phyloP scores from a whole-genome alignment of 31 red algal species.

The Asparagopsis taxiformis region DNA sequence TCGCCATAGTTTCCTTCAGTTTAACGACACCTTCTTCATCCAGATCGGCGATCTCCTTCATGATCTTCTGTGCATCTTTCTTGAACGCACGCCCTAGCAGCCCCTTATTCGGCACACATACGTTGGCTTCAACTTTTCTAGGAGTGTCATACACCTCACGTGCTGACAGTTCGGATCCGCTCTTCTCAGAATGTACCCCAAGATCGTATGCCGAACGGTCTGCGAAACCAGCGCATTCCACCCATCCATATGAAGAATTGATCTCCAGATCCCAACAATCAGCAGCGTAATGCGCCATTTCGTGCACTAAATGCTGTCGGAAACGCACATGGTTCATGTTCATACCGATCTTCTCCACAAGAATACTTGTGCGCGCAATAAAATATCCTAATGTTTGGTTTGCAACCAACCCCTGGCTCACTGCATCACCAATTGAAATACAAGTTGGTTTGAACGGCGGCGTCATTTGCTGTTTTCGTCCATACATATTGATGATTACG shows the following conservation, averaged over 20 bases:
- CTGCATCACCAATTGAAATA: constrained; percentile 80
- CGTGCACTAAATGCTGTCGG: constrained; percentile 85
- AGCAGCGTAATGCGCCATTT: constrained; percentile 97
- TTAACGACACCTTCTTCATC: constrained; percentile 27
- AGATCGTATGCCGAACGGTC: constrained; percentile 92
- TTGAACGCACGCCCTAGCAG: constrained; percentile 76
- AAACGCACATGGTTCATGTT: constrained; percentile 81
- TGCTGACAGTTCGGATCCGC: constrained; percentile 67
- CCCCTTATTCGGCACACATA: constrained; percentile 75
- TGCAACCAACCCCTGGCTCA: constrained; percentile 59
- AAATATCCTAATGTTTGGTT: constrained; percentile 98
- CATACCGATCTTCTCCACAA: constrained; percentile 77
- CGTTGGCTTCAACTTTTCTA: constrained; percentile 35
- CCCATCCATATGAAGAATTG: constrained; percentile 77
- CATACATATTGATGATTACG: constrained; percentile 71
- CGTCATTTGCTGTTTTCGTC: constrained; percentile 68
- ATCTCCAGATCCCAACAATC: constrained; percentile 97
- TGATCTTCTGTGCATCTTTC: constrained; percentile 71
- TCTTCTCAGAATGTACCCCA: constrained; percentile 64
- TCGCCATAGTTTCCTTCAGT: constrained; percentile 24
- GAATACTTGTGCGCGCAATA: constrained; percentile 78
- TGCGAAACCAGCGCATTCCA: constrained; percentile 92
- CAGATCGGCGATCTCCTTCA: constrained; percentile 60
- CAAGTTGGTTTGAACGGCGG: constrained; percentile 34
- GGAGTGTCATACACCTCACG: constrained; percentile 71